These are phyloP conservation scores for Alternaria consortialis DNA, from an alignment of 2,329 filamentous ascomycete species.

Conservation along the genomic window DNA sequence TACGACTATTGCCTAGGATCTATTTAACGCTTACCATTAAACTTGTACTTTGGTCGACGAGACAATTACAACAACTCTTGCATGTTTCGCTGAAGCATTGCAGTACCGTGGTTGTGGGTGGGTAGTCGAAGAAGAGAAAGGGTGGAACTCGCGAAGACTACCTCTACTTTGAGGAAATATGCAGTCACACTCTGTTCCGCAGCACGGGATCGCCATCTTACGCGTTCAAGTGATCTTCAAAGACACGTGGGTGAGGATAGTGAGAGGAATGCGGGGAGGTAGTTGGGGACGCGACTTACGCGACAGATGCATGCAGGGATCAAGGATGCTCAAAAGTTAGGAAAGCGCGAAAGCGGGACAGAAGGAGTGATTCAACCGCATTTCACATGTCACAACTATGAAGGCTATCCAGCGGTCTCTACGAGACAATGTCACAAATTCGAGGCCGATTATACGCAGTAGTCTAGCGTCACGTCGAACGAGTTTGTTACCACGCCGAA, in stretches of 20 bases:
- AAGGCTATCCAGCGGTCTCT: conserved; percentile 27
- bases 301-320: conserved; percentile 18
- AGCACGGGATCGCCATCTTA: background rate
- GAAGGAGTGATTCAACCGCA: background rate
- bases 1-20: no score
- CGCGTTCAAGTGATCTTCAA: background rate
- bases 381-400: conserved; percentile 7
- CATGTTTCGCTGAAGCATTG: background rate
- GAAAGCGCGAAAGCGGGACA: conserved; percentile 14
- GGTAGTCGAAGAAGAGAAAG: background rate
- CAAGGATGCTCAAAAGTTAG: conserved; percentile 19
- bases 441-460: conserved; percentile 14
- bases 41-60: background rate
- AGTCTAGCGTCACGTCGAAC: conserved; percentile 5
- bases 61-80: background rate
- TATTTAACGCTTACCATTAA: no score
- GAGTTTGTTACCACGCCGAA: conserved; percentile 51
- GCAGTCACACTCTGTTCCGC: background rate
- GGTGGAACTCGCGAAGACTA: background rate
- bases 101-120: background rate
- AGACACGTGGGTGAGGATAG: background rate
- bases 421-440: conserved; percentile 23
- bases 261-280: conserved; percentile 1
- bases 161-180: background rate
- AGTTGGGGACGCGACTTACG: conserved; percentile 8